Conservation (phyloP, 331 rosid genomes). For the Prunus yedoensis region DNA sequence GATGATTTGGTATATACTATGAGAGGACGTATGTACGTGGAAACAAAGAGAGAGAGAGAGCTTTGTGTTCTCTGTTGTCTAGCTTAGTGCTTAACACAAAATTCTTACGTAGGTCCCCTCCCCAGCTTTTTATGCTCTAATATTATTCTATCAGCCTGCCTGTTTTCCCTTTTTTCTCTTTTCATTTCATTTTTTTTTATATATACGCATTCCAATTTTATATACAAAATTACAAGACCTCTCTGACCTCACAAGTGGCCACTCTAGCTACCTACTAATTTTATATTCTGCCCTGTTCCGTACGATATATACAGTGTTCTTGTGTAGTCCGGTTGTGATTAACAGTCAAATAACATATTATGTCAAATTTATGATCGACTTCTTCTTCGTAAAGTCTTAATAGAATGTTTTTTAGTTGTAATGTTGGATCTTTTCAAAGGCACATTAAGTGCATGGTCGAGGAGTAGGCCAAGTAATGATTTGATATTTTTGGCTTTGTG, state of each 20-base stretch:
- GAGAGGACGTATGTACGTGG: slow-evolving; percentile 8
- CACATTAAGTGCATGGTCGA: slow-evolving; percentile 21
- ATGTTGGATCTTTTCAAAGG: background rate
- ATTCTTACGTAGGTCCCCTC: slow-evolving; percentile 30
- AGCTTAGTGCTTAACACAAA: slow-evolving; percentile 25
- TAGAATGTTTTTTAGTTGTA: background rate
- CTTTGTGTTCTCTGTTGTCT: background rate
- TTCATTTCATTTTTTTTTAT: background rate
- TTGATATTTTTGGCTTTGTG: background rate
- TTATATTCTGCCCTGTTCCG: too few species aligned
- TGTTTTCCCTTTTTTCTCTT: background rate
- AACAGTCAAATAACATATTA: too few species aligned
- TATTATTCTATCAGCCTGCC: background rate
- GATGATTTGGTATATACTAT: background rate
- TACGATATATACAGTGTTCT: too few species aligned
- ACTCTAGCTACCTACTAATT: too few species aligned
- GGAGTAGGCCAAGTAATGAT: slow-evolving; percentile 19
- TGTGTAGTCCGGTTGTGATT: too few species aligned
- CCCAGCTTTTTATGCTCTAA: slow-evolving; percentile 6
- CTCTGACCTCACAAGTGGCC: background rate
- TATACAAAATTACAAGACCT: background rate
- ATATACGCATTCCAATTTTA: background rate
- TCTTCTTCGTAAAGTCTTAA: too few species aligned
- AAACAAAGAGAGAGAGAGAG: slow-evolving; percentile 17
- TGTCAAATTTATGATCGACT: too few species aligned